phyloP scores from a whole-genome alignment of 1,284 basidiomycete species.

The Fomitopsis palustris region DNA sequence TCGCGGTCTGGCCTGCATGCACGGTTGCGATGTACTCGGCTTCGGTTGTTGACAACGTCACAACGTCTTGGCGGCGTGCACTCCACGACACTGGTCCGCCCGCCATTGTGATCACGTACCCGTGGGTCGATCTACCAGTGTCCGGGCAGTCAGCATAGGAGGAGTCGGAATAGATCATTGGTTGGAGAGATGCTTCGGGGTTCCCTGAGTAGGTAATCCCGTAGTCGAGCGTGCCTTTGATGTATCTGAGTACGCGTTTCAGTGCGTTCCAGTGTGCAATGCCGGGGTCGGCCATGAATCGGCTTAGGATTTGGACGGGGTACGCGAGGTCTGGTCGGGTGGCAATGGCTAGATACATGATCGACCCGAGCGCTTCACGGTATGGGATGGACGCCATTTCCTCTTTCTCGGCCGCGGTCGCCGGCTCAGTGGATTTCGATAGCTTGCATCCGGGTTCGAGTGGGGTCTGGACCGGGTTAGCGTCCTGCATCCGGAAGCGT shows the following conservation, averaged over 20 bases:
- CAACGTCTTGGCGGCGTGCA: constrained; percentile 16
- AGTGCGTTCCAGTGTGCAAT: constrained; percentile 18
- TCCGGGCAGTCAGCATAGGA: constrained; percentile 2
- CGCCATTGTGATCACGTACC: background rate
- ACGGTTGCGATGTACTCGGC: constrained; percentile 19
- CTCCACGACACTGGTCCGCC: constrained; percentile 9
- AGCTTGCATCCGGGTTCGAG: too few relatives aligned
- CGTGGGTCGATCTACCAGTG: constrained; percentile 3
- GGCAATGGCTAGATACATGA: constrained; percentile 24
- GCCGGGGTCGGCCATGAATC: constrained; percentile 12
- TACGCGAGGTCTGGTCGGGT: constrained; percentile 13
- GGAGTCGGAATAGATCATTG: background rate
- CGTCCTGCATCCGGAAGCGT: too few relatives aligned
- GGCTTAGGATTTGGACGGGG: constrained; percentile 7
- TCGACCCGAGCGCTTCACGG: constrained; percentile 31
- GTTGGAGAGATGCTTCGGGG: too few relatives aligned
- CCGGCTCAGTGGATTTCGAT: too few relatives aligned
- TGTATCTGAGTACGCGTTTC: constrained; percentile 4
- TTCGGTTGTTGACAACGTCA: constrained; percentile 25
- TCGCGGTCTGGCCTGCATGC: constrained; percentile 7
- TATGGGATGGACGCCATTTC: too few relatives aligned
- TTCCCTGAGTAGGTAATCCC: background rate
- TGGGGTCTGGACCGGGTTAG: too few relatives aligned
- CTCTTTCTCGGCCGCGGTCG: too few relatives aligned
- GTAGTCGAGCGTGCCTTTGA: background rate